Evolutionary conservation across 805 yeast genomes (phyloP), one percentile per base, ranked within the genome.

Genomic region (Saturnispora bothae): DNA sequence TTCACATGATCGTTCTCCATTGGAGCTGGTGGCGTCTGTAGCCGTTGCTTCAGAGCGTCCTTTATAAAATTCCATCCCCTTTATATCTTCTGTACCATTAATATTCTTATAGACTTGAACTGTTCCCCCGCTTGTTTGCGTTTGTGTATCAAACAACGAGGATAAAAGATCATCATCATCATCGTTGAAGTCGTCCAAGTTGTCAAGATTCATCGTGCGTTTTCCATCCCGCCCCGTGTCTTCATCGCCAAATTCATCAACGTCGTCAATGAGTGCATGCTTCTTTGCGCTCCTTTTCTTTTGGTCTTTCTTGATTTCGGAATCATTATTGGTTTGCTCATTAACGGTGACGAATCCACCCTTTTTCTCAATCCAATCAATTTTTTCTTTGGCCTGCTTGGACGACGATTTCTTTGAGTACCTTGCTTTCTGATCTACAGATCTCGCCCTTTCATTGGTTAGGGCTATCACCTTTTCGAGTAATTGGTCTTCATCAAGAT

Each of bases 321-420:
- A n/a, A n/a, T n/a, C n/a, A n/a, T n/a, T n/a, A n/a, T n/a, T n/a
- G n/a, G n/a, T n/a, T n/a, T n/a, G n/a, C n/a, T n/a, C 20, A 2
- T 72, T 64, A 1, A 76, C 84, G 17, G 61, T 59, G 27, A 63
- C 61, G 46, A 82, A 80, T 0, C 85, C 88, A 0, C 78, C 69
- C 14, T 36, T 36, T 18, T 23, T 25, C 13, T 31, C 18, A 6
- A 36, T 19, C 39, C 39, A 36, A 19, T 36, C 31, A 18, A 31
- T 18, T 6, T 15, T 14, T 34, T 36, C 25, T 33, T 53, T 40
- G 42, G 21, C 30, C 23, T 46, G 40, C 12, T 40, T 42, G 19
- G 39, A 23, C 21, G 41, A n/a, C n/a, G n/a, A n/a, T n/a, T n/a
- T n/a, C n/a, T n/a, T n/a, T n/a, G n/a, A n/a, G n/a, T n/a, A n/a